Evolutionary conservation across 129 eudicot genomes (phyloP), one percentile per base, ranked within the genome.

Genomic region (Silybum marianum): DNA sequence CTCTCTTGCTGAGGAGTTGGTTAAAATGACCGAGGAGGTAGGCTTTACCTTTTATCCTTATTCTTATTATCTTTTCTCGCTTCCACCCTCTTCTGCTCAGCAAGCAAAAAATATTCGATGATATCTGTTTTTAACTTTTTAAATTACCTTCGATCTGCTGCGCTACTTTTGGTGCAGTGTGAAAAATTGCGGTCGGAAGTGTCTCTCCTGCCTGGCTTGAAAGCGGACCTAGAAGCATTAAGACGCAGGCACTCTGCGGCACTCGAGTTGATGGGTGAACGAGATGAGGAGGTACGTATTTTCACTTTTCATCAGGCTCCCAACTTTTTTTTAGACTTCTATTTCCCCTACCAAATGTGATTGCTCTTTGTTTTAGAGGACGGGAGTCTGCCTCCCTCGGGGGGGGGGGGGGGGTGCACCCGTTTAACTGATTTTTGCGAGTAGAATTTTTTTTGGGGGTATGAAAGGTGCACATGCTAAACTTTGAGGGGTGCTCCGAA

Each of bases 1-100:
- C 82, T 92, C 98, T 78, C 97, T 94, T 89, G 93, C 98, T 26
- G 98, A 94, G 89, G 98, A 94, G 89, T 80, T 94, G 85, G 98
- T 94, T 74, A 92, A 92, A 82, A 84, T 94, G 97, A 94, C 98
- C 12, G 98, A 86, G 72, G 90, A 92, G 91, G 98, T 92, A 73
- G n/a, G 1, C 21, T 74, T 74, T 63, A 32, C 36, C 73, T 18
- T 38, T 39, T 71, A 39, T 40, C 19, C 18, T 9, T 42, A 7
- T 66, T 75, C 54, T 73, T 67, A 39, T 44, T 36, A 4, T 32
- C 60, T 8, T 48, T 75, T 51, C 21, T 51, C 34, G 19, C 72
- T 46, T 26, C 18, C 69, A 58, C 22, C 22, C 60, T 76, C 72
- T 73, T 72, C 25, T 11, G 9, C 12, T 78, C 65, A 40, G 9